phyloP scores from a whole-genome alignment of 148 eudicot species.

The Rhododendron henanense region DNA sequence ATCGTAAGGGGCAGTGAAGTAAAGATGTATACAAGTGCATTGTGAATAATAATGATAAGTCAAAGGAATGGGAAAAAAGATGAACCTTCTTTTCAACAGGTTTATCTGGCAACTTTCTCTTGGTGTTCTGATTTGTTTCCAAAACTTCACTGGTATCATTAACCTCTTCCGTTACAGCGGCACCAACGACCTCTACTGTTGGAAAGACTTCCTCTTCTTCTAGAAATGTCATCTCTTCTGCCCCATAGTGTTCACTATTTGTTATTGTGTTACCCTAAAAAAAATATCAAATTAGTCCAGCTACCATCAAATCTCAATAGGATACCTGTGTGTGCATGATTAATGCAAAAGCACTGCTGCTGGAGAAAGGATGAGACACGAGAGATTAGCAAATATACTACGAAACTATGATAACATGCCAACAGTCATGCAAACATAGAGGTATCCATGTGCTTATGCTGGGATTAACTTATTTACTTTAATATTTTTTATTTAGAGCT shows the following conservation, averaged over 20 bases:
- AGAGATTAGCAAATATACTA: background rate
- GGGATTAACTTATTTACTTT: background rate
- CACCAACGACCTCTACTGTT: conserved; percentile 31
- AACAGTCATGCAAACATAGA: background rate
- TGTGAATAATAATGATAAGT: background rate
- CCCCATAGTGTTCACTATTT: conserved; percentile 39
- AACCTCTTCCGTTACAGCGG: conserved; percentile 31
- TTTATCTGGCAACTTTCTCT: conserved; percentile 76
- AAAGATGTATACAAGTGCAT: background rate
- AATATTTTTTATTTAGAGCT: background rate
- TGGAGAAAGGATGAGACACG: background rate
- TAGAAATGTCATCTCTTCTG: conserved; percentile 73
- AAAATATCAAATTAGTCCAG: conserved; percentile 12
- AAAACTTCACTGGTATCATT: conserved; percentile 21
- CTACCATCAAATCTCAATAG: background rate
- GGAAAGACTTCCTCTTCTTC: conserved; percentile 82
- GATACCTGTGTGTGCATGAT: background rate
- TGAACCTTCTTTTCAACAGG: conserved; percentile 73
- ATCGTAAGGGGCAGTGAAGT: background rate
- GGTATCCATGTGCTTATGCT: background rate
- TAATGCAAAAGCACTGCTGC: background rate
- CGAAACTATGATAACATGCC: background rate
- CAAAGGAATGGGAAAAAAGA: background rate
- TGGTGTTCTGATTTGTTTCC: conserved; percentile 36
- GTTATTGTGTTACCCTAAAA: conserved; percentile 39